phyloP scores from a whole-genome alignment of 805 yeast species.

The Ogataea minuta region DNA sequence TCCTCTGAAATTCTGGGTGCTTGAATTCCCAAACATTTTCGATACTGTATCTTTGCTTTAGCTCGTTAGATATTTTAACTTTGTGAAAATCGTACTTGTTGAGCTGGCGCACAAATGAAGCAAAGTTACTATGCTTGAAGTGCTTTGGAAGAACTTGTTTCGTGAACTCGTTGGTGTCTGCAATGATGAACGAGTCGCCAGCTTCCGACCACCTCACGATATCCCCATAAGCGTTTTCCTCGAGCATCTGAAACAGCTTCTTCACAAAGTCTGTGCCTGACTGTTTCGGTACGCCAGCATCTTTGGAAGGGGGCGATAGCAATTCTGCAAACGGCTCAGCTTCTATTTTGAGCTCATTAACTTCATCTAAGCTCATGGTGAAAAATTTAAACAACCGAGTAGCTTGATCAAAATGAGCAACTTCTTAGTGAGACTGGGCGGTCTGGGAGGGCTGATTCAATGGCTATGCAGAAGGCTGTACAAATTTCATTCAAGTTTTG shows the following conservation, averaged over 20 bases:
- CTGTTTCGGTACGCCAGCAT: conserved; percentile 6
- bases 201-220: conserved; percentile 81
- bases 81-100: conserved; percentile 98
- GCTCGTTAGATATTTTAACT: conserved; percentile 69
- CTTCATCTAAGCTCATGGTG: conserved; percentile 10
- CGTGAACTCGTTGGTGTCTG: conserved; percentile 88
- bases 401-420: neutral
- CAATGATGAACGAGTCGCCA: conserved; percentile 87
- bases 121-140: conserved; percentile 93
- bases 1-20: conserved; percentile 81
- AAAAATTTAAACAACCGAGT: neutral
- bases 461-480: neutral
- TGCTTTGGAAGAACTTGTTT: conserved; percentile 85
- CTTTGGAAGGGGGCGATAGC: conserved; percentile 6
- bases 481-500: conserved; percentile 4
- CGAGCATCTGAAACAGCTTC: conserved; percentile 79
- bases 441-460: too few relatives aligned
- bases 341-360: conserved; percentile 5
- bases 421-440: neutral
- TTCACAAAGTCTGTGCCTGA: conserved; percentile 62
- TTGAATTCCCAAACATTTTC: conserved; percentile 77
- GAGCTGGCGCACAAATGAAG: conserved; percentile 90
- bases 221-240: conserved; percentile 68
- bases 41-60: conserved; percentile 69
- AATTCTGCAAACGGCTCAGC: conserved; percentile 7